A percentile compares a stretch with the other conserved stretches of the same genome.
Evolutionary conservation across 108 stramenopile genomes (phyloP).

Genomic region (Epipyxis sp.): DNA sequence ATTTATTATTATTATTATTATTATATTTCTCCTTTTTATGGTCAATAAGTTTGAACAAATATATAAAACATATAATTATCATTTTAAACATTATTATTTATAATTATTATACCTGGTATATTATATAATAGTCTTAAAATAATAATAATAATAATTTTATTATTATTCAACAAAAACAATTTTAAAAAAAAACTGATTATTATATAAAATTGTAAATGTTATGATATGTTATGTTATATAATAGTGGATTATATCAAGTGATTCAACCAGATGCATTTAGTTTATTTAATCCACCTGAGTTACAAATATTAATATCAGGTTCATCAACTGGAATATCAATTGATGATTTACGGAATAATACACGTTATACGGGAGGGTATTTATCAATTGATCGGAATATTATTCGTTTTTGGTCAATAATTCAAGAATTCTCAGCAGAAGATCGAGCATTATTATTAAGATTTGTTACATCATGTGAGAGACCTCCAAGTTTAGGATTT

Average conservation of each 20-base stretch:
- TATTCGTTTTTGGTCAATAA: slow-evolving; percentile 80
- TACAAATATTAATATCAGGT: slow-evolving; percentile 84
- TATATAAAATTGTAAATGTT: too few species aligned
- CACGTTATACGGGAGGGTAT: slow-evolving; percentile 84
- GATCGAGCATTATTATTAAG: slow-evolving; percentile 81
- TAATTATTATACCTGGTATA: too few species aligned
- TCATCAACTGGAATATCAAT: slow-evolving; percentile 77
- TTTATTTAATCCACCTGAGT: slow-evolving; percentile 86
- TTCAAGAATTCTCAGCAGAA: slow-evolving; percentile 60
- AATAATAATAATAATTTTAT: too few species aligned
- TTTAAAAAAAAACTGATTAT: too few species aligned
- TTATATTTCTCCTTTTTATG: too few species aligned
- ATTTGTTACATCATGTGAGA: slow-evolving; percentile 92
- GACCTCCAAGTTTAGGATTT: slow-evolving; percentile 95
- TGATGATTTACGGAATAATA: slow-evolving; percentile 78
- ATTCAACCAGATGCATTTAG: slow-evolving; percentile 60
- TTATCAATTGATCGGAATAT: slow-evolving; percentile 71
- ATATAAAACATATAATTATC: too few species aligned
- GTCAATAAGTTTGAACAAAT: too few species aligned
- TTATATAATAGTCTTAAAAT: too few species aligned
- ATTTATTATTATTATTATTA: too few species aligned
- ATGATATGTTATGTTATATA: slow-evolving; percentile 16
- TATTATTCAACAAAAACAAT: too few species aligned
- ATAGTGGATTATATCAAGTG: slow-evolving; percentile 85
- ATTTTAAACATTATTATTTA: too few species aligned